Base-by-base conservation (phyloP, 2,329 filamentous ascomycete genomes). In the Penicillium occitanis region DNA sequence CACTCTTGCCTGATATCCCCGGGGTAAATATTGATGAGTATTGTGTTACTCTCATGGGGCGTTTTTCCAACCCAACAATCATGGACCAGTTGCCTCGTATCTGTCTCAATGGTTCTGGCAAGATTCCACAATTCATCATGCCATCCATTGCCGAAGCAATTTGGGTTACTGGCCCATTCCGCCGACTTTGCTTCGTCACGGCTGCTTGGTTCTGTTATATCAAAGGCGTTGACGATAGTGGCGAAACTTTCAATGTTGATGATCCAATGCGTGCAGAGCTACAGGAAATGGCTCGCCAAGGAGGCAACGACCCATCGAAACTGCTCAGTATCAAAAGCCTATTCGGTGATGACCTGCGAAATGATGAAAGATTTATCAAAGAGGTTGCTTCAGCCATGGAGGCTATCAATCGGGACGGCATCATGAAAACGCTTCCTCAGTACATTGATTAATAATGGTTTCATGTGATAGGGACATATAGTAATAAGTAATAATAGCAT, bases 41-140 rank as follows among this genome's bases (percentile, higher is more conserved):
- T 75, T 84, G 82, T 78, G 75, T 79, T 67, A 85, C 83, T 0
- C 80, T 85, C 53, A 80, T 85, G 67, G 82, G 84, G 73, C 83
- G 83, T 44, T 85, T 85, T 77, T 81, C 82, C 71, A 85, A 85
- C 81, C 83, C 84, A 0, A 84, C 83, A 63, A 85, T 85, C 71
- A 84, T 81, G 82, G 83, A 85, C 67, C 83, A 85, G 75, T 77
- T 85, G 64, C 80, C 82, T 46, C 84, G 83, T 44, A 76, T 85
- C 67, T 82, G 81, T 67, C 79, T 85, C 25, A 82, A 82, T 72
- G 83, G 79, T 25, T 84, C 83, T 5, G 83, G 83, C 76, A 85
- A 85, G 80, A 80, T 85, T 46, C 83, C 83, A 0, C 82, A 78
- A 64, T 78, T 78, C 62, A 77, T 78, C 68, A 78, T 78, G 75